These are phyloP conservation scores for Colletotrichum simmondsii DNA, from an alignment of 2,329 filamentous ascomycete species.

Conservation along the genomic window DNA sequence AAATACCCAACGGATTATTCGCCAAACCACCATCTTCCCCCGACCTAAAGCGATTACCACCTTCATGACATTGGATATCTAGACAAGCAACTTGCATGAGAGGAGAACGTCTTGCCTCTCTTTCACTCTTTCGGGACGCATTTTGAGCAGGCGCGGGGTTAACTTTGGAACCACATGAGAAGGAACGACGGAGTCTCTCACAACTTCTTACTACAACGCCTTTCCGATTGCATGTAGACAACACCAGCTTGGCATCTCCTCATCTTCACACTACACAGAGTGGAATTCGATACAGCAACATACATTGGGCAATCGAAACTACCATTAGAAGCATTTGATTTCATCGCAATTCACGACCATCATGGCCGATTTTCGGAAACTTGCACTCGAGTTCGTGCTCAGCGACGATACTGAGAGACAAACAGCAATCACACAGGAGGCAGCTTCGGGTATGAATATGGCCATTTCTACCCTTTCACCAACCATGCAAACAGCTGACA, in stretches of 20 bases:
- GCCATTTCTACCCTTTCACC: neutral
- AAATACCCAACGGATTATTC: neutral
- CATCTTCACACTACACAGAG: neutral
- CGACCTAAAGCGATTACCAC: too few relatives aligned
- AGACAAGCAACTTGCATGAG: neutral
- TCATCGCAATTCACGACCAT: neutral
- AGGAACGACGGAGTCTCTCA: neutral
- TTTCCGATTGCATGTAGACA: neutral
- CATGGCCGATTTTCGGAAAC: constrained; percentile 64
- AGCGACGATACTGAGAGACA: constrained; percentile 57
- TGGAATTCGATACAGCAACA: neutral
- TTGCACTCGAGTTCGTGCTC: constrained; percentile 66
- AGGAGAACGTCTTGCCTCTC: neutral
- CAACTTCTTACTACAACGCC: neutral
- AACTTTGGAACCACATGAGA: neutral
- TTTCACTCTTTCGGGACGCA: too few relatives aligned
- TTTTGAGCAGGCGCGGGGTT: constrained; percentile 17
- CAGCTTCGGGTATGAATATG: constrained; percentile 52
- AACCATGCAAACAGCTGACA: neutral
- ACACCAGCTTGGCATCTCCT: neutral
- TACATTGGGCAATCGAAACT: neutral
- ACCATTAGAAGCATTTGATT: neutral
- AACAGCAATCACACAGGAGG: constrained; percentile 53
- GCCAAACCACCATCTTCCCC: neutral
- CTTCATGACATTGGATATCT: neutral